phyloP scores from a whole-genome alignment of 2,329 filamentous ascomycete genomes.

The Ophiocordyceps camponoti-leonardi region DNA sequence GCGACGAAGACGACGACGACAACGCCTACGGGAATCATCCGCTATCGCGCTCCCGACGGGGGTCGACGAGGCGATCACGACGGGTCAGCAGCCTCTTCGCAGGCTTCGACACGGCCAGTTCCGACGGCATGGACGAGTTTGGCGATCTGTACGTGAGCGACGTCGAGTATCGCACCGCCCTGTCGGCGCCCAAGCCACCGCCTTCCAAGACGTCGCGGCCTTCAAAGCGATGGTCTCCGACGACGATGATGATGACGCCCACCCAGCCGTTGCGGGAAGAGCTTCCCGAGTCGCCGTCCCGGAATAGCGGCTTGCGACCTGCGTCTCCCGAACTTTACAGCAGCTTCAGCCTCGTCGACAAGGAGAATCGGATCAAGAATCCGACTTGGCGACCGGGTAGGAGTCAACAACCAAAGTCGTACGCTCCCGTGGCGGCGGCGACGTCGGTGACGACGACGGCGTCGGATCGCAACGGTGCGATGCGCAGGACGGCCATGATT shows the following conservation, averaged over 20 bases:
- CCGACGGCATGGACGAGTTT: conserved; percentile 48
- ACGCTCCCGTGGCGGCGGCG: no score
- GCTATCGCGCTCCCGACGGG: conserved; percentile 35
- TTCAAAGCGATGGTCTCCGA: conserved; percentile 24
- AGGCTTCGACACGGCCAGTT: conserved; percentile 59
- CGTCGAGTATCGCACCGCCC: conserved; percentile 47
- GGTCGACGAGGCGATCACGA: conserved; percentile 50
- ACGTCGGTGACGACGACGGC: no score
- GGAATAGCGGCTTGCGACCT: conserved; percentile 13
- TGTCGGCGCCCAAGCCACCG: conserved; percentile 43
- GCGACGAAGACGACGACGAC: no score
- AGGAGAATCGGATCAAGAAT: conserved; percentile 8
- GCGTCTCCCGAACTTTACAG: conserved; percentile 26
- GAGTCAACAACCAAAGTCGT: conserved; percentile 20
- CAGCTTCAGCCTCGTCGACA: conserved; percentile 21
- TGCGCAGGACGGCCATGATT: conserved; percentile 66
- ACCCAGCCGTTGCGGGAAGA: conserved; percentile 26
- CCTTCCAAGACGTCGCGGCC: conserved; percentile 17
- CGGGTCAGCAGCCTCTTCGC: conserved; percentile 75
- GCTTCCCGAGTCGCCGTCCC: conserved; percentile 9
- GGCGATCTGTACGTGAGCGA: conserved; percentile 45
- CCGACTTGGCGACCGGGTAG: conserved; percentile 15
- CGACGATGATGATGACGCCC: no score
- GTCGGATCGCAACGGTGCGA: conserved; percentile 37
- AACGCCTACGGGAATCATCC: conserved; percentile 54